phyloP scores from a whole-genome alignment of 148 eudicot species.

The Vaccinium corymbosum region DNA sequence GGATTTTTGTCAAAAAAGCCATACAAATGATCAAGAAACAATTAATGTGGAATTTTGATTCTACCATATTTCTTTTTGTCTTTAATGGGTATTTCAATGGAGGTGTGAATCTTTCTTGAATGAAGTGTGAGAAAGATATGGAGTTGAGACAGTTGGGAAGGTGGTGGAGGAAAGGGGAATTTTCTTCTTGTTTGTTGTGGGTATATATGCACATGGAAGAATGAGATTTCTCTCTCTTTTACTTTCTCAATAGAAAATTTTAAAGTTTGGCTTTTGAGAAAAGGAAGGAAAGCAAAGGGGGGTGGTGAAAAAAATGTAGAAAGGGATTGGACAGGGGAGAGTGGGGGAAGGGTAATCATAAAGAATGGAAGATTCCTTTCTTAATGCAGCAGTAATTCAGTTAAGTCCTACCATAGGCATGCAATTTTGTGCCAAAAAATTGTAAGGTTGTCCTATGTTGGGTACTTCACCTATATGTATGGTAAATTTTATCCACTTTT shows the following conservation, averaged over 20 bases:
- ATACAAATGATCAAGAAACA: neutral
- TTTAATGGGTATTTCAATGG: constrained; percentile 13
- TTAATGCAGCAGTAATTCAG: constrained; percentile 61
- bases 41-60: neutral
- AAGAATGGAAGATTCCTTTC: constrained; percentile 37
- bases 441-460: neutral
- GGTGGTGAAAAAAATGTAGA: constrained; percentile 15
- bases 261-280: constrained; percentile 14
- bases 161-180: constrained; percentile 20
- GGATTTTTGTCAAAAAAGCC: constrained; percentile 12
- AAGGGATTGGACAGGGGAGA: constrained; percentile 22
- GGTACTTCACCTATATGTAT: neutral
- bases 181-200: constrained; percentile 9
- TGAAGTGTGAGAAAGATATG: constrained; percentile 6
- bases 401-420: constrained; percentile 27
- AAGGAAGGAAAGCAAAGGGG: constrained; percentile 7
- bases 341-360: constrained; percentile 1
- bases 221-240: neutral
- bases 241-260: neutral
- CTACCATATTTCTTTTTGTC: constrained; percentile 12
- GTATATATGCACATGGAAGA: neutral
- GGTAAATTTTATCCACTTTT: neutral
- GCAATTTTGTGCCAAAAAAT: constrained; percentile 14
- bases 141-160: neutral
- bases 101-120: constrained; percentile 8